Evolutionary conservation across 371 early-diverging fungal species (phyloP).

Genomic region (Apophysomyces ossiformis): DNA sequence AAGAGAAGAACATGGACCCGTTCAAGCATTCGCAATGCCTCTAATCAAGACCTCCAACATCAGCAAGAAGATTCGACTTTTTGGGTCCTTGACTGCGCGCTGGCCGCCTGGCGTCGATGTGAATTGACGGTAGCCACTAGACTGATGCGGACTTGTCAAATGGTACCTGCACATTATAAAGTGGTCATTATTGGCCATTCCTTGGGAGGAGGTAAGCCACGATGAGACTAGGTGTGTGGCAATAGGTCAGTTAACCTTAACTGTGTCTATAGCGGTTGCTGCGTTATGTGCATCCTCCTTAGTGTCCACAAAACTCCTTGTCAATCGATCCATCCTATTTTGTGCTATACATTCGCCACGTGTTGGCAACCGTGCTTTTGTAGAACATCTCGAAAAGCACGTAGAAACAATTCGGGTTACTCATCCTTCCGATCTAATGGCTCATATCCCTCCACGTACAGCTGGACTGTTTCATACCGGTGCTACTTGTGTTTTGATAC

Average conservation of each 20-base stretch:
- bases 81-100: slow-evolving; percentile 44
- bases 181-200: slow-evolving; percentile 44
- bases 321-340: slow-evolving; percentile 32
- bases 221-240: background rate
- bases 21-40: background rate
- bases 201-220: slow-evolving; percentile 39
- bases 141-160: slow-evolving; percentile 40
- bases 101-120: slow-evolving; percentile 42
- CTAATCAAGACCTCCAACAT: background rate
- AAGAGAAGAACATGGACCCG: slow-evolving; percentile 6
- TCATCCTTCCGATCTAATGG: slow-evolving; percentile 28
- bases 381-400: slow-evolving; percentile 23
- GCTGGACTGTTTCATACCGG: slow-evolving; percentile 40
- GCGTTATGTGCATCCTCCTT: slow-evolving; percentile 46
- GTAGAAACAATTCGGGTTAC: slow-evolving; percentile 43
- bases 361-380: slow-evolving; percentile 35
- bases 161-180: slow-evolving; percentile 36
- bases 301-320: slow-evolving; percentile 35
- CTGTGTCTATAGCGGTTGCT: slow-evolving; percentile 34
- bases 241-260: background rate
- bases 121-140: slow-evolving; percentile 46
- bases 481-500: slow-evolving; percentile 26
- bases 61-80: slow-evolving; percentile 22
- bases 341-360: slow-evolving; percentile 39
- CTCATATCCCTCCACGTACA: slow-evolving; percentile 44